Conservation (phyloP, 2,329 filamentous ascomycete species). For the Pseudodiploospora longispora region DNA sequence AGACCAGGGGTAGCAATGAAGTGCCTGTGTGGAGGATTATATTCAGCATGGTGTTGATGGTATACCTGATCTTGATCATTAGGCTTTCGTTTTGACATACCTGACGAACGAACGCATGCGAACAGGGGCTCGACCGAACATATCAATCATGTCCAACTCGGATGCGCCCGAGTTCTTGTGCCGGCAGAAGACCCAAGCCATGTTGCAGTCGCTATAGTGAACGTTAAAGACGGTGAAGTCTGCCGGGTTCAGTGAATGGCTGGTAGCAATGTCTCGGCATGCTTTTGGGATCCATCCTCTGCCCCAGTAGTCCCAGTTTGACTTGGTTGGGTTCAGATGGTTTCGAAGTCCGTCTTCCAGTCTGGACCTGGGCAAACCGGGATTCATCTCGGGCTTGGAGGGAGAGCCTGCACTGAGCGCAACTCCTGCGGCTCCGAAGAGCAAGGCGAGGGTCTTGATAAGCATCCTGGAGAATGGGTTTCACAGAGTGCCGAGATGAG, state of each 20-base stretch:
- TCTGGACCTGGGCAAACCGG: no score
- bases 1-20: conserved; percentile 15
- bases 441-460: no score
- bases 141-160: conserved; percentile 16
- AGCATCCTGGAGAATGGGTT: no score
- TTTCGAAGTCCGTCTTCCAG: conserved; percentile 3
- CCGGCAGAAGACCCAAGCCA: conserved; percentile 23
- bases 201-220: conserved; percentile 18
- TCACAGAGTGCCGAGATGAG: no score
- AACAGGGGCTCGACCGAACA: conserved; percentile 22
- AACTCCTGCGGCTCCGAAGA: no score
- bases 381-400: no score
- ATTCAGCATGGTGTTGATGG: no score
- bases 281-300: conserved; percentile 13
- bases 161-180: conserved; percentile 16
- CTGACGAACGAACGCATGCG: conserved; percentile 19
- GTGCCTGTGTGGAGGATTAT: conserved; percentile 3
- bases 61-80: no score
- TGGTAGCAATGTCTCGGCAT: conserved; percentile 11
- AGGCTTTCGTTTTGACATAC: no score
- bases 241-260: conserved; percentile 9
- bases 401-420: no score
- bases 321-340: conserved; percentile 6
- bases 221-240: conserved; percentile 19
- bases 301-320: conserved; percentile 14